Evolutionary conservation across 2,329 filamentous ascomycete genomes (phyloP).

Genomic region (Pseudogymnoascus sp.): DNA sequence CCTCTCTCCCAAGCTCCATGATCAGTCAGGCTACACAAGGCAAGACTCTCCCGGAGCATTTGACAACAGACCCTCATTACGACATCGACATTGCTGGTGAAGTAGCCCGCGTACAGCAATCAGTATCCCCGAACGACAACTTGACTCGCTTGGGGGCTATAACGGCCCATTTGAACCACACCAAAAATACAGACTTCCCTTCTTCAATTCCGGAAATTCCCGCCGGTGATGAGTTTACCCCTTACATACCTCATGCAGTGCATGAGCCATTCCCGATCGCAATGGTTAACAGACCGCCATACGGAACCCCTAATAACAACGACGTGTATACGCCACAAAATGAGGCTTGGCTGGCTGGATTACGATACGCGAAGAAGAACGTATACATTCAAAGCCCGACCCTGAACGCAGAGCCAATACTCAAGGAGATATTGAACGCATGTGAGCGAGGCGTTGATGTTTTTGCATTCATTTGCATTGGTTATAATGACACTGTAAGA

Average conservation of each 20-base stretch:
- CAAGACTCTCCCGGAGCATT: conserved; percentile 45
- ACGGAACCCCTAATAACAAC: conserved; percentile 54
- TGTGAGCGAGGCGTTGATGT: conserved; percentile 62
- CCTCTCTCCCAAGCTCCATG: background rate
- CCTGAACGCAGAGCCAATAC: conserved; percentile 62
- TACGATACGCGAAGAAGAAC: conserved; percentile 53
- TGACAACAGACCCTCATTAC: conserved; percentile 53
- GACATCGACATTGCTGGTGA: conserved; percentile 55
- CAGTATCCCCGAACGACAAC: conserved; percentile 40
- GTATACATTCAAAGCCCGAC: conserved; percentile 78
- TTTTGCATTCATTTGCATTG: conserved; percentile 65
- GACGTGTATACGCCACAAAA: conserved; percentile 65
- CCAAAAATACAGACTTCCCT: conserved; percentile 44
- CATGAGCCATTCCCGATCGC: conserved; percentile 61
- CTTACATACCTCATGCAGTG: conserved; percentile 50
- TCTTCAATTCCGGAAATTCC: conserved; percentile 46
- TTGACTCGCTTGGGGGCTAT: conserved; percentile 53
- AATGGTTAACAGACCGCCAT: conserved; percentile 62
- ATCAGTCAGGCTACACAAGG: background rate
- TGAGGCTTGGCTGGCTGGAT: conserved; percentile 62
- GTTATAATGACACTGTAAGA: conserved; percentile 64
- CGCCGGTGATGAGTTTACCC: conserved; percentile 53
- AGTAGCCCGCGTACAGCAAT: conserved; percentile 52
- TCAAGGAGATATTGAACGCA: conserved; percentile 57
- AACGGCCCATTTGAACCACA: conserved; percentile 59